Evolutionary conservation across 495 filamentous ascomycete genomes (phyloP).

Genomic region (Daldinia concentrica): DNA sequence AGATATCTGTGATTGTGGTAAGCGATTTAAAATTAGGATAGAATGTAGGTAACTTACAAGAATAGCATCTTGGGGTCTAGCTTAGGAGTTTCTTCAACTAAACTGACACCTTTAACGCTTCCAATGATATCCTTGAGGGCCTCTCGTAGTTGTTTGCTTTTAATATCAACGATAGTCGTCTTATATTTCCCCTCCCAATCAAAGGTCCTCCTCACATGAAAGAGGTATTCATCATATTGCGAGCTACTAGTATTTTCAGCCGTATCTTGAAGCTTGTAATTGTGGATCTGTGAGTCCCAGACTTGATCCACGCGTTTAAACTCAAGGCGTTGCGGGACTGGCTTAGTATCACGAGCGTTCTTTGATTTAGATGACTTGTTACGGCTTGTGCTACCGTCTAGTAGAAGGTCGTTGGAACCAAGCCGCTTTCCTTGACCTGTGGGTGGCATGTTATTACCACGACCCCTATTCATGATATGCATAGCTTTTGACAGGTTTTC

Average conservation of each 20-base stretch:
- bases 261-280: conserved; percentile 84
- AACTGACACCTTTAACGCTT: conserved; percentile 79
- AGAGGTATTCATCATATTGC: conserved; percentile 86
- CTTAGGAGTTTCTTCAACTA: conserved; percentile 81
- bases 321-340: conserved; percentile 68
- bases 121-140: conserved; percentile 79
- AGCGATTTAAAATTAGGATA: neutral
- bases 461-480: neutral
- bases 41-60: conserved; percentile 52
- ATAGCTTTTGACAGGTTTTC: neutral
- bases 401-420: conserved; percentile 17
- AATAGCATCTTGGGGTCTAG: conserved; percentile 91
- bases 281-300: conserved; percentile 81
- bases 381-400: conserved; percentile 17
- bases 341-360: conserved; percentile 61
- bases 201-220: conserved; percentile 86
- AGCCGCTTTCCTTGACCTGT: conserved; percentile 25
- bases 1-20: conserved; percentile 61
- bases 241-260: conserved; percentile 74
- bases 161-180: conserved; percentile 83
- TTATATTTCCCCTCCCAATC: conserved; percentile 89
- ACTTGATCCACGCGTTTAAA: conserved; percentile 90
- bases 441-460: conserved; percentile 1
- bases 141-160: conserved; percentile 80
- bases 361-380: conserved; percentile 52